phyloP scores from a whole-genome alignment of 306 rosid genomes.

The Lotus japonicus region DNA sequence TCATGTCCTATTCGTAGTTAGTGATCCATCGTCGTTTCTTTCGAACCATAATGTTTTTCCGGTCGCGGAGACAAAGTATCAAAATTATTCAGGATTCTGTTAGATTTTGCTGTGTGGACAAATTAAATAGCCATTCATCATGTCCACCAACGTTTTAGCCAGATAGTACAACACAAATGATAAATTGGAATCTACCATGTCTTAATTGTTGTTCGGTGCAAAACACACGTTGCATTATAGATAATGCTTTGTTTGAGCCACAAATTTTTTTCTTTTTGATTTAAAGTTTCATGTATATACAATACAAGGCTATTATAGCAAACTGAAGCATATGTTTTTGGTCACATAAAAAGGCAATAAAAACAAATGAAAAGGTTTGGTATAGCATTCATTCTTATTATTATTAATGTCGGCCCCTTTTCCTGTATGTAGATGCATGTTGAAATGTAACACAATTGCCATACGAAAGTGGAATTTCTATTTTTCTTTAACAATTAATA shows the following conservation, averaged over 20 bases:
- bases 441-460: no score
- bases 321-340: slow-evolving; percentile 13
- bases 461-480: no score
- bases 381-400: slow-evolving; percentile 40
- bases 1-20: background rate
- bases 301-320: slow-evolving; percentile 1
- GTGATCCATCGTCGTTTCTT: background rate
- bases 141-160: background rate
- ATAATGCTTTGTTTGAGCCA: slow-evolving; percentile 14
- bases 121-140: background rate
- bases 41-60: background rate
- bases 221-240: slow-evolving; percentile 18
- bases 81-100: slow-evolving; percentile 8
- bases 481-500: no score
- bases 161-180: background rate
- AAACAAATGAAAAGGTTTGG: background rate
- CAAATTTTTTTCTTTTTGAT: background rate
- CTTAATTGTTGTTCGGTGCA: slow-evolving; percentile 19
- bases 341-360: background rate
- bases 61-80: background rate
- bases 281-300: background rate
- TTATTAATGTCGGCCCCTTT: slow-evolving; percentile 33
- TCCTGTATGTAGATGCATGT: no score
- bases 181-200: background rate
- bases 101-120: slow-evolving; percentile 11